Conservation (phyloP, 2,329 filamentous ascomycete species). For the Exutisphaerella laricina region DNA sequence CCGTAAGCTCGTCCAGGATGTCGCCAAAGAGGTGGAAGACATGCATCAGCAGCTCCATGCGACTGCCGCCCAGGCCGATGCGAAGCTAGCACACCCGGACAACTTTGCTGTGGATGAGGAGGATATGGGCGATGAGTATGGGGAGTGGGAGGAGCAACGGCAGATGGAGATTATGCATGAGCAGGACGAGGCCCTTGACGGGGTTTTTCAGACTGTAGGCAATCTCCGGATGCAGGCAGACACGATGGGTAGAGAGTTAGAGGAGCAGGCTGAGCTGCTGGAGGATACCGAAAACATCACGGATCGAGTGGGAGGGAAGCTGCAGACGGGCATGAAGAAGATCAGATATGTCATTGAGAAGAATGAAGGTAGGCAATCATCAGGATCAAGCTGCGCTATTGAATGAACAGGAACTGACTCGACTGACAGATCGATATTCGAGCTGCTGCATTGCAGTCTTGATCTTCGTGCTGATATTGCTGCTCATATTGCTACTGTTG, state of each 20-base stretch:
- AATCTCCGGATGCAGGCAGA: constrained; percentile 85
- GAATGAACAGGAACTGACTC: constrained; percentile 16
- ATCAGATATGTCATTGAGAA: constrained; percentile 76
- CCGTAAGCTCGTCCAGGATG: constrained; percentile 76
- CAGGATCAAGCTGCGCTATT: constrained; percentile 8
- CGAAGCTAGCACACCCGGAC: constrained; percentile 53
- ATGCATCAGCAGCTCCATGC: constrained; percentile 79
- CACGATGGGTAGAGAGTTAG: constrained; percentile 92
- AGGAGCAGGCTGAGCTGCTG: constrained; percentile 88
- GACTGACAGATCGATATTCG: constrained; percentile 56
- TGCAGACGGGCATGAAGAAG: constrained; percentile 82
- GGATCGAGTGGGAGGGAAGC: constrained; percentile 77
- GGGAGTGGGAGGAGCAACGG: constrained; percentile 74
- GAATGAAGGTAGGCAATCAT: constrained; percentile 72
- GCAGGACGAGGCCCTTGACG: constrained; percentile 88
- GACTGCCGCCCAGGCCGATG: constrained; percentile 43
- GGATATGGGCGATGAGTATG: constrained; percentile 54
- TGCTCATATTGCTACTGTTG: constrained; percentile 72
- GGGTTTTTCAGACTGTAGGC: constrained; percentile 87
- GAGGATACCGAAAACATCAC: constrained; percentile 78
- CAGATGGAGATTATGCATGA: constrained; percentile 89
- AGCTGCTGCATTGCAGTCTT: constrained; percentile 87
- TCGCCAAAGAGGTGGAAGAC: constrained; percentile 79
- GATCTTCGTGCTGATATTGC: constrained; percentile 79
- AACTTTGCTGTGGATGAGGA: constrained; percentile 46